Evolutionary conservation across 2,329 filamentous ascomycete genomes (phyloP), one percentile per base, ranked within the genome.

Genomic region (Dactylellina drechsleri): DNA sequence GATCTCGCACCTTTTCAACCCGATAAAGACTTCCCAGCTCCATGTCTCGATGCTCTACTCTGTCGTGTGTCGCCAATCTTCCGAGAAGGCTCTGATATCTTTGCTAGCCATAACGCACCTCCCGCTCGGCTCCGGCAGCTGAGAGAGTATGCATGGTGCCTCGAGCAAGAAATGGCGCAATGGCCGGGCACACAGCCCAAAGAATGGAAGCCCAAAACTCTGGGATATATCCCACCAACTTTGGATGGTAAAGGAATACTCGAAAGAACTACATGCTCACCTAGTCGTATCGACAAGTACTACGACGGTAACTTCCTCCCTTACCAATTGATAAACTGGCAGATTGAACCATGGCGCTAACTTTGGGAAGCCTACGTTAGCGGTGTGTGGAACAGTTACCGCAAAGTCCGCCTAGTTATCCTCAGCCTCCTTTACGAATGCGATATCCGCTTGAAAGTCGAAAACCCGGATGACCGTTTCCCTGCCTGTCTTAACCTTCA

Each of bases 51-150:
- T 41, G 20, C 40, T 7, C 47, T 64, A 15, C 47, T 64, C 15
- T 52, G 40, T n/a, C 59, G 59, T 23, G 59, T 64, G n/a, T 36
- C 59, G 6, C 59, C 59, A 15, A 52, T 64, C 16, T 64, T 64
- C 31, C 59, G 59, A 23, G 47, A 64, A 53, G 47, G 47, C 2
- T 52, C 59, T n/a, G 31, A 31, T 6, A 12, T 64, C 6, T 64
- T 64, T 13, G 15, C n/a, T 15, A 26, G 16, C 12, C 26, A 31
- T 10, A 15, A 12, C 13, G 26, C n/a, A 43, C 18, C 59, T 8
- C n/a, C 20, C 1, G 16, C 12, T 10, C 52, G 28, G n/a, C n/a
- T 64, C 26, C 59, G 47, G 47, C 47, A 53, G 31, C 16, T 64
- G 7, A 52, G 47, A 26, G 59, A 64, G 41, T 64, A 26, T 13